Conservation (phyloP, 2,329 filamentous ascomycete species). For the Apiospora koreana region DNA sequence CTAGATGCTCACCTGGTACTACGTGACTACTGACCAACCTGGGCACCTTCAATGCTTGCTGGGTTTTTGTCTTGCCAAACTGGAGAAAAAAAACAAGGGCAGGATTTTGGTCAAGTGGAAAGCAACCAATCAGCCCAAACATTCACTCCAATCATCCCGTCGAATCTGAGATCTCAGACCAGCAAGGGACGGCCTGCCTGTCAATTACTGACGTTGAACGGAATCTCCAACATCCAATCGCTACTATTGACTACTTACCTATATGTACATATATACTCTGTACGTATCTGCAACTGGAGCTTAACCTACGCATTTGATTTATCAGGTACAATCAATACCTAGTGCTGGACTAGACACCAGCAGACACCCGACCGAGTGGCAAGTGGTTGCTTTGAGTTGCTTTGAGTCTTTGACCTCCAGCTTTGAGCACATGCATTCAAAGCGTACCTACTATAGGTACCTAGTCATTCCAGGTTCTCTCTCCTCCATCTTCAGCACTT, state of each 20-base stretch:
- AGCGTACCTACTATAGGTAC: too few species aligned
- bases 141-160: neutral
- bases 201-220: neutral
- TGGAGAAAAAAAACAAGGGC: slow-evolving; percentile 5
- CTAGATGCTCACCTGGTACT: neutral
- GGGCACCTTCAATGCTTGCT: neutral
- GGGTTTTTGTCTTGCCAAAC: neutral
- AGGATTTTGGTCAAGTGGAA: neutral
- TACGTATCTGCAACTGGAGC: too few species aligned
- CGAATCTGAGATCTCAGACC: neutral
- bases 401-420: neutral
- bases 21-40: too few species aligned
- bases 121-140: neutral
- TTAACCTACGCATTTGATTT: too few species aligned
- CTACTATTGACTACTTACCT: too few species aligned
- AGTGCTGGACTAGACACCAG: neutral
- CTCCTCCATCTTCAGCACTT: neutral
- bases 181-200: neutral
- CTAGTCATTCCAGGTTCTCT: too few species aligned
- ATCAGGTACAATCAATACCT: too few species aligned
- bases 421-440: neutral
- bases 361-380: neutral
- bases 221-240: neutral
- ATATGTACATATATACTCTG: too few species aligned
- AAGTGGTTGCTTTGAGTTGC: neutral